Percentiles rank a stretch among this genome's conserved stretches.
Conservation (phyloP, 2,329 filamentous ascomycete genomes). For the Monilinia aucupariae region DNA sequence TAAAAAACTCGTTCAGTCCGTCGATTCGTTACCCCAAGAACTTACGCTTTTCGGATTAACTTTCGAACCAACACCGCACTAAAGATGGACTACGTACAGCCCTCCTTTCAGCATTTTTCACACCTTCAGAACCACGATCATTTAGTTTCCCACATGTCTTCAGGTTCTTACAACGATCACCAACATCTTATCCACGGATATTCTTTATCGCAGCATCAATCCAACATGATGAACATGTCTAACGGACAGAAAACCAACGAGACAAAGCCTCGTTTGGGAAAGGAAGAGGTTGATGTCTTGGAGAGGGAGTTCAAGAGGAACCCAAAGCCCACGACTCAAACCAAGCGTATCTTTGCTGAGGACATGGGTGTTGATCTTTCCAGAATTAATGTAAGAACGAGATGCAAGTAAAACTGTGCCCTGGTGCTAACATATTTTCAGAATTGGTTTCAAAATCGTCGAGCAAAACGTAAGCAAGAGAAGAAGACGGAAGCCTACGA, state of each 20-base stretch:
- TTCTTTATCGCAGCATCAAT: constrained; percentile 26
- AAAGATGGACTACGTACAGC: constrained; percentile 32
- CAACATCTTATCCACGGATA: constrained; percentile 24
- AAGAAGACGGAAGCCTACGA: constrained; percentile 50
- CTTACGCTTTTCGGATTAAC: not conserved
- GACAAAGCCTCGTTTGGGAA: constrained; percentile 42
- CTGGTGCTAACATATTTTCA: constrained; percentile 31
- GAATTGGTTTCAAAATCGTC: constrained; percentile 67
- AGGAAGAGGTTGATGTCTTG: constrained; percentile 54
- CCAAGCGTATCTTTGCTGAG: constrained; percentile 56
- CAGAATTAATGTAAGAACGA: constrained; percentile 52
- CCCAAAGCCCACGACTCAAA: constrained; percentile 57
- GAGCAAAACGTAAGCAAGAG: constrained; percentile 51
- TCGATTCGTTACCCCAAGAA: not conserved
- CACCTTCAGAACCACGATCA: constrained; percentile 26
- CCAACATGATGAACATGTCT: constrained; percentile 34
- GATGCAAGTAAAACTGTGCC: not conserved
- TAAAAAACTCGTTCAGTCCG: not conserved
- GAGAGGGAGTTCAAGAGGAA: constrained; percentile 60
- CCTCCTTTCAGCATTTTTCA: constrained; percentile 16
- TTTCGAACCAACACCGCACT: not conserved
- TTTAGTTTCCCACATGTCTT: constrained; percentile 14
- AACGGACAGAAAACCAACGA: constrained; percentile 28
- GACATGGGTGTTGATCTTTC: constrained; percentile 58
- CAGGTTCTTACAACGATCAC: constrained; percentile 22